A percentile compares a stretch with the other conserved stretches of the same genome.
These are phyloP conservation scores for Cyphellophora attinorum DNA, from an alignment of 2,329 filamentous ascomycete species.

Conservation along the genomic window DNA sequence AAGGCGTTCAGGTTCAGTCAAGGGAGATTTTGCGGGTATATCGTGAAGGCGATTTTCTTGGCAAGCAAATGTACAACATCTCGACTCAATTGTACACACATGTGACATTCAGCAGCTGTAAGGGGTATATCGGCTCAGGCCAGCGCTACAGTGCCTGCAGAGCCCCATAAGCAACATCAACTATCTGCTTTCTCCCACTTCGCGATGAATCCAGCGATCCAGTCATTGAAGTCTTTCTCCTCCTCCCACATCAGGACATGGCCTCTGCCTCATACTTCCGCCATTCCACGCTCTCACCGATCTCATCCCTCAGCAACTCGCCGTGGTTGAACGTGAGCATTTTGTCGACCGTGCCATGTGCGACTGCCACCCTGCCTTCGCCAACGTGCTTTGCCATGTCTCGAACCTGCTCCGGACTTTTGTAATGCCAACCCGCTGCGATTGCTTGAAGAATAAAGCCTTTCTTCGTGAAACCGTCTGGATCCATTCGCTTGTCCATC, in stretches of 20 bases:
- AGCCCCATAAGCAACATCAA: too few relatives aligned
- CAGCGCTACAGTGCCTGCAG: too few relatives aligned
- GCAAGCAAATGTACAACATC: too few relatives aligned
- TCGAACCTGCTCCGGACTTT: constrained; percentile 56
- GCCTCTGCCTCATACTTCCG: constrained; percentile 58
- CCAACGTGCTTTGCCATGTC: constrained; percentile 60
- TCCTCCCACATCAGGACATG: constrained; percentile 69
- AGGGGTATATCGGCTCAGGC: too few relatives aligned
- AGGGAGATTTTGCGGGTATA: too few relatives aligned
- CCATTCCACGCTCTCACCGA: constrained; percentile 48
- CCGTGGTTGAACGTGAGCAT: constrained; percentile 70
- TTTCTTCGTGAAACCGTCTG: constrained; percentile 49
- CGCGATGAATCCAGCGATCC: constrained; percentile 50
- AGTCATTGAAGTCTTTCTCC: constrained; percentile 55
- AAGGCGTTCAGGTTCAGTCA: too few relatives aligned
- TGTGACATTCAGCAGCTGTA: too few relatives aligned
- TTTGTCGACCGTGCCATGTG: constrained; percentile 67
- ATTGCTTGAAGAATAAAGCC: constrained; percentile 70
- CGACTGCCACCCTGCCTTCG: constrained; percentile 61
- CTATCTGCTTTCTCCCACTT: too few relatives aligned
- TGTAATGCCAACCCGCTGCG: constrained; percentile 72
- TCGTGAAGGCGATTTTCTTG: too few relatives aligned
- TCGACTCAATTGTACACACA: too few relatives aligned
- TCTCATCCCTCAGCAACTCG: constrained; percentile 53
- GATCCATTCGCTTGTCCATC: constrained; percentile 58